Conservation (phyloP, 2,329 filamentous ascomycete species). For the Sclerotinia borealis region DNA sequence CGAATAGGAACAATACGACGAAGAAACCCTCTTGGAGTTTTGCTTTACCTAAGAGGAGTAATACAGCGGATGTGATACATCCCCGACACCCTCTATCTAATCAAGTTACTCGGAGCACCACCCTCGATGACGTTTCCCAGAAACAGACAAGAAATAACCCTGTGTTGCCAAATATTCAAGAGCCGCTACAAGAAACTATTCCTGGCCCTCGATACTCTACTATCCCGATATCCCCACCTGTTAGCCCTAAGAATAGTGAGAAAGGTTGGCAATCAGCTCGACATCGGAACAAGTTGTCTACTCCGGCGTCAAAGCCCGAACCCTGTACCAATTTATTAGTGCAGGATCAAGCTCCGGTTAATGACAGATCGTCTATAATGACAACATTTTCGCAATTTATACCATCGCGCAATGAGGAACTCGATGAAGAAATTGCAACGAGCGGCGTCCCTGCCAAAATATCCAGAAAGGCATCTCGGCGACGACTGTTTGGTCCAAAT, state of each 20-base stretch:
- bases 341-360: neutral
- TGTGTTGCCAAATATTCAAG: neutral
- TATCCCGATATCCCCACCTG: neutral
- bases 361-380: neutral
- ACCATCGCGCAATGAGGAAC: neutral
- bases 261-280: neutral
- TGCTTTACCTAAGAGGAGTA: neutral
- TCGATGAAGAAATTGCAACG: neutral
- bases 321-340: too few species aligned
- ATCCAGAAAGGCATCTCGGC: neutral
- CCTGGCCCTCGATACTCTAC: neutral
- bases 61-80: neutral
- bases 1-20: neutral
- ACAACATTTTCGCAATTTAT: neutral
- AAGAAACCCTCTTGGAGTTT: neutral
- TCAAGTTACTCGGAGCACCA: neutral
- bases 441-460: neutral
- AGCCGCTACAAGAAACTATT: neutral
- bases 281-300: neutral
- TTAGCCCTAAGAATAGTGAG: neutral
- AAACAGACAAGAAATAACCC: neutral
- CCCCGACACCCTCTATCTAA: neutral
- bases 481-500: neutral
- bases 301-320: neutral
- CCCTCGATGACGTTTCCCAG: rapidly evolving